Conservation (phyloP, 1,284 basidiomycete species). For the Microbotryum intermedium region DNA sequence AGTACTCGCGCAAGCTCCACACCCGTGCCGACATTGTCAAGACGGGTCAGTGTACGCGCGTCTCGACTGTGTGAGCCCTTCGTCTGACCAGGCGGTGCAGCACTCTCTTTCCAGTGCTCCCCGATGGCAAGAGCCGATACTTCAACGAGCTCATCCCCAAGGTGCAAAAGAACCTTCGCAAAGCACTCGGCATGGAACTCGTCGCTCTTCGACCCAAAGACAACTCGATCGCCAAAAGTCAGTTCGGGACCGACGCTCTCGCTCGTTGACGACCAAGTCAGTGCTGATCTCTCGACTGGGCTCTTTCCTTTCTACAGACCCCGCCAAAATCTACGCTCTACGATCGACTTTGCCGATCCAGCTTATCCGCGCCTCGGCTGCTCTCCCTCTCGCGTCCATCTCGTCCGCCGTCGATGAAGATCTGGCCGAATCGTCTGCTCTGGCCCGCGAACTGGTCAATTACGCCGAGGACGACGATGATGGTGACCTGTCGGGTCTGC, state of each 20-base stretch:
- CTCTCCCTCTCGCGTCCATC: background rate
- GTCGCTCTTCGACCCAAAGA: slow-evolving; percentile 18
- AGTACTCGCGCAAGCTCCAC: slow-evolving; percentile 10
- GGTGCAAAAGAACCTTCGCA: slow-evolving; percentile 16
- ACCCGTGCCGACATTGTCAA: slow-evolving; percentile 22
- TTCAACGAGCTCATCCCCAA: slow-evolving; percentile 18
- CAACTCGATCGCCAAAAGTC: slow-evolving; percentile 15
- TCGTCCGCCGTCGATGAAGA: background rate
- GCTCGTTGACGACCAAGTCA: background rate
- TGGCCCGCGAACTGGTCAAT: background rate
- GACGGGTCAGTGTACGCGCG: slow-evolving; percentile 6
- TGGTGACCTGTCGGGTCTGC: background rate
- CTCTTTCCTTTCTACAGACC: background rate
- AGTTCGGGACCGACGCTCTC: background rate
- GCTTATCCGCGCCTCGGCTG: slow-evolving; percentile 3
- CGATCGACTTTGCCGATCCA: slow-evolving; percentile 20
- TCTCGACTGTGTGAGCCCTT: background rate
- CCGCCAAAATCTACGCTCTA: slow-evolving; percentile 16
- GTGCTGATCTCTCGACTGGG: too few relatives aligned
- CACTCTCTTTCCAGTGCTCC: slow-evolving; percentile 13
- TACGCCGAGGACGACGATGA: background rate
- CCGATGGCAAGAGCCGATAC: slow-evolving; percentile 7
- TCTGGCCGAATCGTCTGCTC: slow-evolving; percentile 3
- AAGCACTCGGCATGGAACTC: slow-evolving; percentile 26
- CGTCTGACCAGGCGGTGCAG: too few relatives aligned